phyloP scores from a whole-genome alignment of 192 early-diverging fungal species.

The Coemansia sp. region DNA sequence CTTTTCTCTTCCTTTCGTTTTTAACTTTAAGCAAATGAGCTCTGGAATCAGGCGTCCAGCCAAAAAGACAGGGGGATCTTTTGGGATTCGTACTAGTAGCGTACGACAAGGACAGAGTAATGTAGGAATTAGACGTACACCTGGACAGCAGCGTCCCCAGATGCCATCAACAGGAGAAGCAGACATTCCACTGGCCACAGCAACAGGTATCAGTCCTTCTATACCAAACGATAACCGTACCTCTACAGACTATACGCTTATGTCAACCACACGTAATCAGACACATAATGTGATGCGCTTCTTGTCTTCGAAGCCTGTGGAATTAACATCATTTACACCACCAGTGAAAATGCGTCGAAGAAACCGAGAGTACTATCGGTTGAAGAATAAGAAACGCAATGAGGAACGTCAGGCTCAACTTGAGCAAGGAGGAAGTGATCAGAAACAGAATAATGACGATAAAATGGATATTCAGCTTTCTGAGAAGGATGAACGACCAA shows the following conservation, averaged over 20 bases:
- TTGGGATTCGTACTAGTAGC: constrained; percentile 19
- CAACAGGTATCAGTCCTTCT: constrained; percentile 3
- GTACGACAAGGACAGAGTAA: constrained; percentile 4
- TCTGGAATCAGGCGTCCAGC: constrained; percentile 24
- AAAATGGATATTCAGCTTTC: not conserved
- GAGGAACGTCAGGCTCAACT: constrained; percentile 53
- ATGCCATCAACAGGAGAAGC: constrained; percentile 1
- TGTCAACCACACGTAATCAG: constrained; percentile 57
- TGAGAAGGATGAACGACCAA: constrained; percentile 32
- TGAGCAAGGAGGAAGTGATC: constrained; percentile 1
- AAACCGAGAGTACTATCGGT: constrained; percentile 43
- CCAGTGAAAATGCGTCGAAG: constrained; percentile 53
- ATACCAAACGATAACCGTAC: constrained; percentile 14
- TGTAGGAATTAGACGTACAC: not conserved
- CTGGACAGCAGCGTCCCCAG: not conserved
- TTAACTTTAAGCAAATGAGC: constrained; percentile 20
- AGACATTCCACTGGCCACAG: constrained; percentile 30
- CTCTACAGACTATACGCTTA: constrained; percentile 61
- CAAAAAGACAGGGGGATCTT: constrained; percentile 18
- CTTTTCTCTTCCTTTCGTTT: not conserved
- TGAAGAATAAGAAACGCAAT: constrained; percentile 44
- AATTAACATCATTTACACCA: constrained; percentile 56
- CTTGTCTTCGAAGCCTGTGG: constrained; percentile 55
- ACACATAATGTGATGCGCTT: constrained; percentile 70
- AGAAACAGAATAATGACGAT: constrained; percentile 1